phyloP scores from a whole-genome alignment of 306 rosid species.

The Carpinus viminea region DNA sequence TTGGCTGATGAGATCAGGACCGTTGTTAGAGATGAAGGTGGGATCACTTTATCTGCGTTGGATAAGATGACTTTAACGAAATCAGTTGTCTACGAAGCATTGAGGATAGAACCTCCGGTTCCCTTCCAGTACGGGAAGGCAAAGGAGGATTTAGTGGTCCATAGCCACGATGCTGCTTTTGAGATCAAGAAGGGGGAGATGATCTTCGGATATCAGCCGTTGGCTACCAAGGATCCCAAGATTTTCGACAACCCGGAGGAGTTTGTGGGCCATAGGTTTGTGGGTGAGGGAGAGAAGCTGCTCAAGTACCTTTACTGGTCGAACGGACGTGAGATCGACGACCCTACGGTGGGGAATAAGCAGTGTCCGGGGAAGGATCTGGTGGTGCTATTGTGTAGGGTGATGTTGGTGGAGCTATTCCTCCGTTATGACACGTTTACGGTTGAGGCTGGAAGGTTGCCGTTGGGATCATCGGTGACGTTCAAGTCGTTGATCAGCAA shows the following conservation, averaged over 20 bases:
- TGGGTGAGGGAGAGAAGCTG: slow-evolving; percentile 37
- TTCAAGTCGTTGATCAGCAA: slow-evolving; percentile 29
- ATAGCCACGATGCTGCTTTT: slow-evolving; percentile 54
- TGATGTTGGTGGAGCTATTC: slow-evolving; percentile 42
- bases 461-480: slow-evolving; percentile 32
- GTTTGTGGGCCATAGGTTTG: slow-evolving; percentile 41
- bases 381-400: slow-evolving; percentile 31
- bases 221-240: slow-evolving; percentile 65
- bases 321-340: slow-evolving; percentile 42
- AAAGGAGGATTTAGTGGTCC: slow-evolving; percentile 55
- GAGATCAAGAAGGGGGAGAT: slow-evolving; percentile 72
- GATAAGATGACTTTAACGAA: slow-evolving; percentile 60
- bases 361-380: slow-evolving; percentile 47
- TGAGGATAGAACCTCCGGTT: slow-evolving; percentile 74
- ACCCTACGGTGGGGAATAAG: slow-evolving; percentile 39
- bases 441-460: slow-evolving; percentile 11
- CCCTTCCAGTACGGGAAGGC: slow-evolving; percentile 74
- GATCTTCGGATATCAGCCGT: slow-evolving; percentile 72
- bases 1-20: slow-evolving; percentile 57
- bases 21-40: slow-evolving; percentile 44
- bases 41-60: slow-evolving; percentile 36
- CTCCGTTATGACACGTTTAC: slow-evolving; percentile 40
- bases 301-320: slow-evolving; percentile 56
- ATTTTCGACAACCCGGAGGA: slow-evolving; percentile 50
- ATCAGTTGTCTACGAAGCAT: slow-evolving; percentile 58